phyloP scores from a whole-genome alignment of 352 stramenopile genomes.

The Discostella stelligera region DNA sequence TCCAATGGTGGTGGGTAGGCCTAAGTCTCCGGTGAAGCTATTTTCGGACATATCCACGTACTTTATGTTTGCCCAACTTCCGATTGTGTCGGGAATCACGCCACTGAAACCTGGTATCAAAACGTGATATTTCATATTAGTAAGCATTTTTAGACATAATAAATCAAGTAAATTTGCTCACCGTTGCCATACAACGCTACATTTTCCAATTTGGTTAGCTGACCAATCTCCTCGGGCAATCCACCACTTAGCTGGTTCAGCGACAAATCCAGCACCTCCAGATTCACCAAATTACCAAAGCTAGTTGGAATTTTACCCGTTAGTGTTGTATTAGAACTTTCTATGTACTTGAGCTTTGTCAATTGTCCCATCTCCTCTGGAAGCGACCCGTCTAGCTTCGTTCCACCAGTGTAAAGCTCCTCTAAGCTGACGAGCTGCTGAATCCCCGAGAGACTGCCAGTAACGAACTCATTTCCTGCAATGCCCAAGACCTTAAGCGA shows the following conservation, averaged over 20 bases:
- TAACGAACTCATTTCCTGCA: slow-evolving; percentile 51
- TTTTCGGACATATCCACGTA: slow-evolving; percentile 33
- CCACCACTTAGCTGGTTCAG: slow-evolving; percentile 17
- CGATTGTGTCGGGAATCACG: slow-evolving; percentile 18
- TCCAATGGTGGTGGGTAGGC: slow-evolving; percentile 23
- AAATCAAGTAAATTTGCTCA: not conserved
- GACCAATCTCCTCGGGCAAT: slow-evolving; percentile 14
- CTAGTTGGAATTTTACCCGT: slow-evolving; percentile 25
- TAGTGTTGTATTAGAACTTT: slow-evolving; percentile 15
- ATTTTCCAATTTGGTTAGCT: slow-evolving; percentile 13
- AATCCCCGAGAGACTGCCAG: slow-evolving; percentile 45
- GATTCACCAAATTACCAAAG: slow-evolving; percentile 22
- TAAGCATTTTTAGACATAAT: not conserved
- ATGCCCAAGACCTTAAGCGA: slow-evolving; percentile 61
- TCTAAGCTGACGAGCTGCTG: slow-evolving; percentile 35
- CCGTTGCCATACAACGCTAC: slow-evolving; percentile 45
- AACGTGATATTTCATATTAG: not conserved
- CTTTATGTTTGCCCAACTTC: slow-evolving; percentile 15
- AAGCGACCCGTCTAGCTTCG: slow-evolving; percentile 38
- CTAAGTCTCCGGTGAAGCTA: slow-evolving; percentile 18
- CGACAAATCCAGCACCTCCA: slow-evolving; percentile 22
- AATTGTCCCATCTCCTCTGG: slow-evolving; percentile 27
- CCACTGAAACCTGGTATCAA: slow-evolving; percentile 12
- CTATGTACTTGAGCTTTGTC: slow-evolving; percentile 6
- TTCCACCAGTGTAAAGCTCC: slow-evolving; percentile 50